A percentile compares a stretch with the other conserved stretches of the same genome.
phyloP scores from a whole-genome alignment of 139 green algal species.

The Chlamydomonas incerta region DNA sequence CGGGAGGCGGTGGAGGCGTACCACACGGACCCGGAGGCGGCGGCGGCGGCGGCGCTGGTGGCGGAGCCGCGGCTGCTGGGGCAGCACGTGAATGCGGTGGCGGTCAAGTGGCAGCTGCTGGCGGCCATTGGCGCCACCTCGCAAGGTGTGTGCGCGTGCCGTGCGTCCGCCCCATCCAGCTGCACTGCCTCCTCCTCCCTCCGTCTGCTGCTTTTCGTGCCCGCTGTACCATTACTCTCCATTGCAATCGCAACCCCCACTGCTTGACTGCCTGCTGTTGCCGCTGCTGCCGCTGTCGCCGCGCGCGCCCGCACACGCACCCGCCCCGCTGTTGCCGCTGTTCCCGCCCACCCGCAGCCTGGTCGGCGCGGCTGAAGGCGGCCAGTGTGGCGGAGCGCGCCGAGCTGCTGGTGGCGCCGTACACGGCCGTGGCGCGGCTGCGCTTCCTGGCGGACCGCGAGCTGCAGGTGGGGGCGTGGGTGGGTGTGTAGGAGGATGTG shows the following conservation, averaged over 20 bases:
- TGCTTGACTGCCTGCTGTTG: too few species aligned
- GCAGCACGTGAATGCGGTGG: background rate
- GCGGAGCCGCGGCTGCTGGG: background rate
- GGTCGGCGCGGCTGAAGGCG: background rate
- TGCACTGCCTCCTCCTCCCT: too few species aligned
- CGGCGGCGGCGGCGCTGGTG: conserved; percentile 15
- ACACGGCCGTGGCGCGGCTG: conserved; percentile 1
- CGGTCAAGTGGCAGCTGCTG: background rate
- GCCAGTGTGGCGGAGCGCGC: background rate
- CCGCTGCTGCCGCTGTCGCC: too few species aligned
- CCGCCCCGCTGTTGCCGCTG: too few species aligned
- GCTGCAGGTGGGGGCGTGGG: background rate
- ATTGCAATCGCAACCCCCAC: too few species aligned
- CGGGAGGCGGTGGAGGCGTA: too few species aligned
- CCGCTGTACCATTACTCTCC: too few species aligned
- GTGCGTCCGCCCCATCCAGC: too few species aligned
- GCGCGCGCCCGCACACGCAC: too few species aligned
- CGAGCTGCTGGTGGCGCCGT: conserved; percentile 2
- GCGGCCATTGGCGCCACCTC: background rate
- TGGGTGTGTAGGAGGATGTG: background rate
- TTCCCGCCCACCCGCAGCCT: too few species aligned
- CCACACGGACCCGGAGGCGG: background rate
- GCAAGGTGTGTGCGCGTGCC: background rate
- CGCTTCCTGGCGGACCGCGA: conserved; percentile 10
- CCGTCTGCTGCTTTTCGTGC: too few species aligned